Base-by-base conservation (phyloP, 768 basidiomycete species). In the Podaxis pistillaris region DNA sequence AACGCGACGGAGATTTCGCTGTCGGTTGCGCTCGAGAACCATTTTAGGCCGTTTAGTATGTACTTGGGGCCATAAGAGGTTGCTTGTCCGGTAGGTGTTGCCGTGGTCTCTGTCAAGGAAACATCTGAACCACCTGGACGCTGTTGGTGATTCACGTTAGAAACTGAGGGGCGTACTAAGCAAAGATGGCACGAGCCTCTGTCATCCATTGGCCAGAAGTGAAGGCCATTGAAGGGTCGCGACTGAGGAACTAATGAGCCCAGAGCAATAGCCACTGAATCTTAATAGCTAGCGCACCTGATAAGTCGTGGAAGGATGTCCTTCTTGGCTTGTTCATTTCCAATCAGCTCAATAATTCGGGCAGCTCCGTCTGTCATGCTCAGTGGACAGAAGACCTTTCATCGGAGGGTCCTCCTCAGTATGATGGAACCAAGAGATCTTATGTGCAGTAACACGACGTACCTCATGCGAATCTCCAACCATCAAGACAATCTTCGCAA, bases 201-300 rank as follows among this genome's bases (percentile, higher is more conserved):
- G 90, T 91, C 90, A 90, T 91, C 90, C 90, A 93, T 73, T 93
- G 91, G 0, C 91, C 91, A 9, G 89, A 83, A 4, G 87, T 90
- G 64, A 86, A 92, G 0, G 88, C 86, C 33, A 72, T 60, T 1
- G 75, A 68, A 8, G 89, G 84, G 68, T 92, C 82, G 4, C 86
- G 87, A 68, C 89, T 90, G 62, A 3, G 40, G 22, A 22, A 36
- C 8, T n/a, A 7, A 55, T 56, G 15, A 47, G 28, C 7, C 15
- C 15, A 22, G 3, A 4, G 3, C 56, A 30, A 33, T 2, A 8
- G 6, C 3, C 49, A 8, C 9, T 17, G 44, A 44, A 2, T 52
- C 8, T 7, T 33, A 28, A 26, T 4, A 24, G 19, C 7, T 30
- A 24, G 52, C 60, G 4, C 55, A 87, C 89, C 89, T 90, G 47